These are phyloP conservation scores for Rosa hybrid DNA, from an alignment of 331 rosid genomes.

Conservation along the genomic window DNA sequence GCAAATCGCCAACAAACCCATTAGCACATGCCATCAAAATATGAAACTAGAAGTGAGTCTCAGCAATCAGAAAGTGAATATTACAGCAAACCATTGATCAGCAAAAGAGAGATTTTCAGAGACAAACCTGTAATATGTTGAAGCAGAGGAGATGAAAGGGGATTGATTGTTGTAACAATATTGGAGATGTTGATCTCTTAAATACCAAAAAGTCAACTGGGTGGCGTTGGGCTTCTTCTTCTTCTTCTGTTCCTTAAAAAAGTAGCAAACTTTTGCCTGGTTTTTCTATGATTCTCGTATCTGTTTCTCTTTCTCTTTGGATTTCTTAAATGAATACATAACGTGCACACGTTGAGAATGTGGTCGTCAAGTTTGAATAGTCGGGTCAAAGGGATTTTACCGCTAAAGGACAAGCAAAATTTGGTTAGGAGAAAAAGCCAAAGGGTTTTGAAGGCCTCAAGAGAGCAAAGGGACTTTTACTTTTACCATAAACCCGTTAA, in stretches of 20 bases:
- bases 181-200: not conserved
- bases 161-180: not conserved
- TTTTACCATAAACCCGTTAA: too few relatives aligned
- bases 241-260: not conserved
- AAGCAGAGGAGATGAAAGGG: not conserved
- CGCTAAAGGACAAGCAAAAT: not conserved
- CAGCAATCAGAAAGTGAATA: not conserved
- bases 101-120: not conserved
- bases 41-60: not conserved
- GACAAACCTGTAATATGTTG: not conserved
- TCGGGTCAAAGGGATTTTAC: not conserved
- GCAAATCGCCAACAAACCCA: not conserved
- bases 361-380: not conserved
- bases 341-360: not conserved
- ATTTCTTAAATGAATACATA: not conserved
- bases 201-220: conserved; percentile 8
- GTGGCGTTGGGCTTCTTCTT: not conserved
- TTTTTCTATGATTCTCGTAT: not conserved
- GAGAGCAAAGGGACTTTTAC: too few relatives aligned
- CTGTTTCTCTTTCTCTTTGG: too few relatives aligned
- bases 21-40: not conserved
- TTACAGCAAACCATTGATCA: not conserved
- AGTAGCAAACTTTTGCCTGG: not conserved
- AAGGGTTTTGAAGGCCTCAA: too few relatives aligned
- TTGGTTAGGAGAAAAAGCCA: not conserved